Evolutionary conservation across 2,329 filamentous ascomycete genomes (phyloP).

Genomic region (Xylaria sp.): DNA sequence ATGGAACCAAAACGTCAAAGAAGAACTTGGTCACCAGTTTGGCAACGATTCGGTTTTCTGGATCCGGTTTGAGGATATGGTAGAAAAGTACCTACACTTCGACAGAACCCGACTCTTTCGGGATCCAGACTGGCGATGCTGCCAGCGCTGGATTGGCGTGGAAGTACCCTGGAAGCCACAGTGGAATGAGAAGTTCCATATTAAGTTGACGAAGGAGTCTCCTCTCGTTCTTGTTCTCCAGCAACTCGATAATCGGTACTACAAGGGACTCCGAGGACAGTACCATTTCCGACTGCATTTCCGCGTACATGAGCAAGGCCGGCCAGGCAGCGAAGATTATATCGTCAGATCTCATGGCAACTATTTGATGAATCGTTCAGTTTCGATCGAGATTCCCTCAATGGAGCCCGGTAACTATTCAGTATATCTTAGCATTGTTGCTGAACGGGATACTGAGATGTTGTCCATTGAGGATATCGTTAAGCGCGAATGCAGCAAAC

Average conservation of each 20-base stretch:
- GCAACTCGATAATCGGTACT: conserved; percentile 67
- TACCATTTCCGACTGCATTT: conserved; percentile 59
- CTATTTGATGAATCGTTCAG: conserved; percentile 63
- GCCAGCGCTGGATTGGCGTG: conserved; percentile 65
- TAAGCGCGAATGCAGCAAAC: conserved; percentile 53
- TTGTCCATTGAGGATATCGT: conserved; percentile 62
- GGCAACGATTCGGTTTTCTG: conserved; percentile 68
- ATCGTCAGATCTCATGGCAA: conserved; percentile 64
- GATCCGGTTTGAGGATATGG: conserved; percentile 67
- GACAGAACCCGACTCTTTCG: conserved; percentile 67
- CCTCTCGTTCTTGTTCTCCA: conserved; percentile 65
- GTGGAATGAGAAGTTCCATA: conserved; percentile 66
- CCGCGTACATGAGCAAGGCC: conserved; percentile 57
- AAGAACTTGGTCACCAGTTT: conserved; percentile 63
- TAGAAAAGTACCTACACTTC: conserved; percentile 66
- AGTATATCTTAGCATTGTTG: conserved; percentile 62
- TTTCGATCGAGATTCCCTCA: conserved; percentile 62
- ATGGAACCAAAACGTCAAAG: conserved; percentile 63
- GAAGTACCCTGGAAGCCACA: conserved; percentile 66
- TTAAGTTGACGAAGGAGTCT: conserved; percentile 60
- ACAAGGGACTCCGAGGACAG: conserved; percentile 64
- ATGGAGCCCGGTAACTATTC: conserved; percentile 62
- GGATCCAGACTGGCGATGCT: conserved; percentile 62
- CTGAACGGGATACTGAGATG: conserved; percentile 50
- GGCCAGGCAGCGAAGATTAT: conserved; percentile 60